Conservation (phyloP, 2,329 filamentous ascomycete species). For the Colletotrichum salicis region DNA sequence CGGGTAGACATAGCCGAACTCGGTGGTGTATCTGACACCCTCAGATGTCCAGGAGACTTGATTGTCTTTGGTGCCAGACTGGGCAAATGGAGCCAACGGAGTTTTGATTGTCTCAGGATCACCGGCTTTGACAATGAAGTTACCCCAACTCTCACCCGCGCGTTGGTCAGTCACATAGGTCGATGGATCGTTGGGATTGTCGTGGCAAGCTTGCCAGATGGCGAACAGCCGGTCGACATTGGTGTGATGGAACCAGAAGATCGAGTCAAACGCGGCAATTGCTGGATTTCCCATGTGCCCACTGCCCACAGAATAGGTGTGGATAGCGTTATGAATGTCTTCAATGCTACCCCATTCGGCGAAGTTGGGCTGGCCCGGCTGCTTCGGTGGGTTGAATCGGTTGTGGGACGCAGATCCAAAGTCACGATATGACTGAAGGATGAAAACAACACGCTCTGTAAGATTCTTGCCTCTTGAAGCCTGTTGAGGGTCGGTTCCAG, state of each 20-base stretch:
- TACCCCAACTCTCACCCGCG: conserved; percentile 36
- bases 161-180: conserved; percentile 25
- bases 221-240: conserved; percentile 33
- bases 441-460: conserved; percentile 31
- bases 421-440: conserved; percentile 32
- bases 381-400: conserved; percentile 5
- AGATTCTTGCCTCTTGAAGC: conserved; percentile 12
- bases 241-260: conserved; percentile 63
- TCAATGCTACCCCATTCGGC: conserved; percentile 42
- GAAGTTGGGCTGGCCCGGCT: conserved; percentile 14
- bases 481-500: neutral
- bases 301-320: conserved; percentile 44
- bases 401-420: conserved; percentile 24
- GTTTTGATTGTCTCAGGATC: conserved; percentile 35
- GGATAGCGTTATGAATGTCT: conserved; percentile 52
- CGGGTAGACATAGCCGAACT: conserved; percentile 43
- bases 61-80: neutral
- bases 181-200: conserved; percentile 17
- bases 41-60: conserved; percentile 43
- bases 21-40: conserved; percentile 39
- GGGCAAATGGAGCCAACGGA: conserved; percentile 42
- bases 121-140: conserved; percentile 44
- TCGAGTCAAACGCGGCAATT: conserved; percentile 71
- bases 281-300: conserved; percentile 60
- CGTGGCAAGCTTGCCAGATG: conserved; percentile 32